A percentile compares a stretch with the other conserved stretches of the same genome.
Conservation (phyloP, 306 rosid species). For the Vachellia pachyceras region DNA sequence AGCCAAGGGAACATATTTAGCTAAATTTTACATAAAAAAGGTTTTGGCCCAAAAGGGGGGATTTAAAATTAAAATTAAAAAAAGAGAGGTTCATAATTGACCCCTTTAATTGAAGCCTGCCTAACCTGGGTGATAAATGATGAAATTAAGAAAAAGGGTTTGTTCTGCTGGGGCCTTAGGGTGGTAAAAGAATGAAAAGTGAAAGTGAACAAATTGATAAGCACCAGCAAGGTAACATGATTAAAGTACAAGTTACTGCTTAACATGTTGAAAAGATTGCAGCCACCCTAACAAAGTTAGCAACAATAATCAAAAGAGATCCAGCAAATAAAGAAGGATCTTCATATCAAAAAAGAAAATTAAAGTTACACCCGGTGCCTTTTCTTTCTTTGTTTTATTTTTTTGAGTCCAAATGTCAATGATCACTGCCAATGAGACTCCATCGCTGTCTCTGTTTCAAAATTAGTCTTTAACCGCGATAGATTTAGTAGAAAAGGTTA, state of each 20-base stretch:
- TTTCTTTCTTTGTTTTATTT: no score
- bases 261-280: neutral
- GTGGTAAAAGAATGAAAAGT: neutral
- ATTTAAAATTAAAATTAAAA: no score
- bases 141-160: neutral
- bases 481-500: no score
- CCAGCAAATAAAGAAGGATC: neutral
- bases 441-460: neutral
- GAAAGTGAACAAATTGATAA: conserved; percentile 15
- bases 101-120: neutral
- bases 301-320: neutral
- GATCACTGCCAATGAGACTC: neutral
- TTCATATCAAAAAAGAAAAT: neutral
- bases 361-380: neutral
- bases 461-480: no score
- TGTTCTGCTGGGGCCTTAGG: neutral
- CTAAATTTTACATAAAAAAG: neutral
- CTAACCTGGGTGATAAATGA: neutral
- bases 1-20: neutral
- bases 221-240: neutral
- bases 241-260: neutral
- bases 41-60: neutral
- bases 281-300: neutral
- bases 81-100: no score
- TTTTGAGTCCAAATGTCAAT: neutral